phyloP scores from a whole-genome alignment of 2,329 filamentous ascomycete genomes.

The Aspergillus amoenus region DNA sequence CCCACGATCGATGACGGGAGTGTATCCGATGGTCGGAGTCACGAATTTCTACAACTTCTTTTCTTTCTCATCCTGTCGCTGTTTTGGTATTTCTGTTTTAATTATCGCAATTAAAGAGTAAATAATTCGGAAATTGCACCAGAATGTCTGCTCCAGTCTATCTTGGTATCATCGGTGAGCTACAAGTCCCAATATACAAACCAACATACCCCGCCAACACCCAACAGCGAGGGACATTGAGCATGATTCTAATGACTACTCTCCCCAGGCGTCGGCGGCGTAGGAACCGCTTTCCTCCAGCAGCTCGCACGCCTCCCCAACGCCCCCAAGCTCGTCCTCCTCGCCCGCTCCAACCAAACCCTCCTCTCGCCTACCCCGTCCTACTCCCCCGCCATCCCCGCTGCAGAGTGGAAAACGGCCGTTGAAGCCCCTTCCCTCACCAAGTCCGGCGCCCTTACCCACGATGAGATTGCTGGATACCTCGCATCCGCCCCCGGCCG shows the following conservation, averaged over 20 bases:
- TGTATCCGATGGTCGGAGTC: slow-evolving; percentile 5
- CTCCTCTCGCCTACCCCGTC: slow-evolving; percentile 70
- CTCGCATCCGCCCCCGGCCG: slow-evolving; percentile 75
- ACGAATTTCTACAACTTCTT: background rate
- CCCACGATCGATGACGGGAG: slow-evolving; percentile 1
- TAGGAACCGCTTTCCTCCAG: slow-evolving; percentile 84
- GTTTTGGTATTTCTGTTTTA: background rate
- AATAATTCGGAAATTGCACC: background rate
- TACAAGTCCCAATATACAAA: background rate
- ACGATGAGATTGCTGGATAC: slow-evolving; percentile 72
- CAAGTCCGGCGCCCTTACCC: slow-evolving; percentile 50
- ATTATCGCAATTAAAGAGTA: background rate
- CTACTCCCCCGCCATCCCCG: slow-evolving; percentile 62
- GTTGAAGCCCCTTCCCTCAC: slow-evolving; percentile 62
- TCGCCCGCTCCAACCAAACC: slow-evolving; percentile 81
- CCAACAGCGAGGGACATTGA: background rate
- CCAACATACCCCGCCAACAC: slow-evolving; percentile 3
- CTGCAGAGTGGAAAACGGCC: slow-evolving; percentile 56
- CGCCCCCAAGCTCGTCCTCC: slow-evolving; percentile 74
- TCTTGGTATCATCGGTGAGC: slow-evolving; percentile 43
- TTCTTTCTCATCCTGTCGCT: background rate
- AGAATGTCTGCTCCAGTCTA: slow-evolving; percentile 39
- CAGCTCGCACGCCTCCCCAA: slow-evolving; percentile 73
- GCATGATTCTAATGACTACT: background rate
- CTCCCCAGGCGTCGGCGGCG: slow-evolving; percentile 76